These are phyloP conservation scores for Prunus mume DNA, from an alignment of 306 rosid genomes.

Conservation along the genomic window DNA sequence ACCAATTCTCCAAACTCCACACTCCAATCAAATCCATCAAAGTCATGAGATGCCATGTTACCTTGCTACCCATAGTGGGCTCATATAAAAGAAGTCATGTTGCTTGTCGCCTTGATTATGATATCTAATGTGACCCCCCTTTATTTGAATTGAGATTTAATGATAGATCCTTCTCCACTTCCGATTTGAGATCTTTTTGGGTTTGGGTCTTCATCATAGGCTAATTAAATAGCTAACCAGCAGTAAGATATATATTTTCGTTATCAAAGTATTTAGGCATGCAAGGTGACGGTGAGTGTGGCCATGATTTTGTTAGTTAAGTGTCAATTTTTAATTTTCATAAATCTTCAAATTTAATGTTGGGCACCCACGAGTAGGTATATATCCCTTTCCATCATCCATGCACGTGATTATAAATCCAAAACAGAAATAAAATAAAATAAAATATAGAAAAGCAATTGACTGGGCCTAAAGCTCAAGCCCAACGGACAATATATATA, in stretches of 20 bases:
- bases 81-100: slow-evolving; percentile 10
- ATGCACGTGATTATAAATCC: background rate
- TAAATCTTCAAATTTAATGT: background rate
- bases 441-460: too few relatives aligned
- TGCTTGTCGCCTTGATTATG: slow-evolving; percentile 9
- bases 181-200: background rate
- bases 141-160: background rate
- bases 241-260: background rate
- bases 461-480: background rate
- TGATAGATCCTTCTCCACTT: too few relatives aligned
- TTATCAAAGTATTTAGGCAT: background rate
- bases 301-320: background rate
- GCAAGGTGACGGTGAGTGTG: background rate
- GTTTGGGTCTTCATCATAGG: background rate
- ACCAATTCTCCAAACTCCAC: background rate
- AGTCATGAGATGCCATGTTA: background rate
- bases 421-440: background rate
- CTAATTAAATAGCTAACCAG: background rate
- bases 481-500: background rate
- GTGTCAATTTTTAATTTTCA: background rate
- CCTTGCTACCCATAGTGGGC: background rate
- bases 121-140: background rate
- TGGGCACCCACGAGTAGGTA: background rate
- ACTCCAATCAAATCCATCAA: slow-evolving; percentile 2
- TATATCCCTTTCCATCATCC: background rate